Conservation (phyloP, 1,284 basidiomycete genomes). For the Retiboletus fuscus region DNA sequence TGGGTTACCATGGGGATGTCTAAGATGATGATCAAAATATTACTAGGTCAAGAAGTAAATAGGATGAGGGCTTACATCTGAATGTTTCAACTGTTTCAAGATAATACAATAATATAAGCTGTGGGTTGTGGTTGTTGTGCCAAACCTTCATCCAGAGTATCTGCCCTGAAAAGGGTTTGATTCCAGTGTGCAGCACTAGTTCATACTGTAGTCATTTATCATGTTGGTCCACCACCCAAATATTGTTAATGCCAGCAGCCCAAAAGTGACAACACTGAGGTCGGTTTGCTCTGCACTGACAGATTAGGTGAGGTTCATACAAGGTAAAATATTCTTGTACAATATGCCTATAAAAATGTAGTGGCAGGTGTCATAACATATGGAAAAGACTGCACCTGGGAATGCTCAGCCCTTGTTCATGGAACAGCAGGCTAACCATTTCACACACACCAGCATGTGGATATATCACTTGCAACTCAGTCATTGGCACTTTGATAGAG, state of each 20-base stretch:
- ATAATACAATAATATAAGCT: slow-evolving; percentile 13
- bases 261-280: neutral
- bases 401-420: no score
- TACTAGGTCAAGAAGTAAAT: no score
- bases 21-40: no score
- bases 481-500: neutral
- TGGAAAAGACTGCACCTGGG: no score
- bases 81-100: neutral
- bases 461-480: neutral
- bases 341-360: no score
- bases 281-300: no score
- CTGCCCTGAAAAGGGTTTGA: neutral
- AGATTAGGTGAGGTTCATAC: no score
- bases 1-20: no score
- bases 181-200: slow-evolving; percentile 6
- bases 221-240: slow-evolving; percentile 17
- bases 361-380: no score
- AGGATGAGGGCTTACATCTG: slow-evolving; percentile 6
- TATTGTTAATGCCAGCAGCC: slow-evolving; percentile 14
- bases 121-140: slow-evolving; percentile 8
- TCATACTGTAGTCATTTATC: slow-evolving; percentile 26
- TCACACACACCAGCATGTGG: neutral
- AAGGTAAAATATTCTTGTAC: no score
- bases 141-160: slow-evolving; percentile 11
- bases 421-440: neutral